Evolutionary conservation across 129 eudicot species (phyloP), one percentile per base, ranked within the genome.

Genomic region (Glebionis coronaria): DNA sequence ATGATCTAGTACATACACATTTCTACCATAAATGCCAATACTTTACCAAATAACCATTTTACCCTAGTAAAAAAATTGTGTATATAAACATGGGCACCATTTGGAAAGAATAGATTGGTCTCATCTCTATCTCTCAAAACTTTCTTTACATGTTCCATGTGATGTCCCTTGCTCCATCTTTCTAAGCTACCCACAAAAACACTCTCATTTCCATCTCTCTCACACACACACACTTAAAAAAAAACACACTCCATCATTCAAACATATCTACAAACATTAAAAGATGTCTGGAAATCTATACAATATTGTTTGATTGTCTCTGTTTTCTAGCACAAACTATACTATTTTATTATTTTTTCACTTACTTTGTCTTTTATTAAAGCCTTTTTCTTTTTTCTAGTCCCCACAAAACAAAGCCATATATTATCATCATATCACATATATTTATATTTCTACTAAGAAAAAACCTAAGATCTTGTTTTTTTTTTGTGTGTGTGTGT

Each of bases 211-310:
- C 28, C 3, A 16, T 42, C 54, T 52, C 72, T 58, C 63, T 11
- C 68, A 35, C 42, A 35, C 10, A 35, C 38, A 29, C 38, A 29
- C 38, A 23, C 25, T n/a, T n/a, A 23, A 1, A 23, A 1, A 23
- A 23, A 23, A 23, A 23, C 25, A 23, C 40, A 35, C 8, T 35
- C 42, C 42, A 47, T 14, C 21, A 14, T 47, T 29, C 56, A 49
- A 75, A 75, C 79, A 75, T 75, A 75, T 75, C 74, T 75, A 38
- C 79, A 3, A 75, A 67, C 74, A 57, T 75, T 75, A 75, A 75
- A 75, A 75, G 59, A 57, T 66, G 73, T 74, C 73, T 66, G 44
- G 13, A 56, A 23, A 16, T 14, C 18, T 55, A 65, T 65, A 64
- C 11, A 38, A 74, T 74, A 75, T 58, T 59, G 74, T 75, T 75